Percentiles rank a stretch among this genome's conserved stretches.
Conservation (phyloP, 129 eudicot species). For the Helichrysum umbraculigerum region DNA sequence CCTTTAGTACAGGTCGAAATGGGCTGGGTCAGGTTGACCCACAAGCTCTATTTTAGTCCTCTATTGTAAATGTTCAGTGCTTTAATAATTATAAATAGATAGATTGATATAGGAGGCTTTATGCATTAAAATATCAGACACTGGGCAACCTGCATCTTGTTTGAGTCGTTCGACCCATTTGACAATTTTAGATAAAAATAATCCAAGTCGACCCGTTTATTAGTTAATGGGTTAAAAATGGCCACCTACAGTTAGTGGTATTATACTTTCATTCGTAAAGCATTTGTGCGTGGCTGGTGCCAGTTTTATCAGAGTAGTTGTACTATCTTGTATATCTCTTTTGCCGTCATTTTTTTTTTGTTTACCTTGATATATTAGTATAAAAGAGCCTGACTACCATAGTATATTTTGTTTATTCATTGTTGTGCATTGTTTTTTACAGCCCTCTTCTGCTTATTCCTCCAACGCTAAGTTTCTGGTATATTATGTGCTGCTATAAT, state of each 20-base stretch:
- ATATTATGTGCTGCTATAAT: neutral
- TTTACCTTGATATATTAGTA: neutral
- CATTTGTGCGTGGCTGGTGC: neutral
- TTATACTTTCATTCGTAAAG: neutral
- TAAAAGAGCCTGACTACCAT: neutral
- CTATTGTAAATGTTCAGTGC: neutral
- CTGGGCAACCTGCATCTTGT: neutral
- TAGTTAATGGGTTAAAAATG: neutral
- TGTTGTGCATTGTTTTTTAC: neutral
- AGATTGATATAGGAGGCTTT: neutral
- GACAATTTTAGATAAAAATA: neutral
- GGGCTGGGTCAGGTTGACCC: conserved; percentile 4
- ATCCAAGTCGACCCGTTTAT: neutral
- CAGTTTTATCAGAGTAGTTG: neutral
- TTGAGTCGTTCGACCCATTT: neutral
- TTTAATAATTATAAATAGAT: too few species aligned
- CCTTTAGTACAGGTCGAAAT: neutral
- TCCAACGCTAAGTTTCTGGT: neutral
- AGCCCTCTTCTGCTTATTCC: neutral
- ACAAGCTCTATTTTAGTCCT: neutral
- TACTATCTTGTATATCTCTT: neutral
- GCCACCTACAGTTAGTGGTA: neutral
- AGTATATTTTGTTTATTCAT: neutral
- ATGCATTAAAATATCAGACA: neutral
- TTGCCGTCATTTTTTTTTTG: neutral